phyloP scores from a whole-genome alignment of 2,329 filamentous ascomycete species.

The Epichloe sylvatica region DNA sequence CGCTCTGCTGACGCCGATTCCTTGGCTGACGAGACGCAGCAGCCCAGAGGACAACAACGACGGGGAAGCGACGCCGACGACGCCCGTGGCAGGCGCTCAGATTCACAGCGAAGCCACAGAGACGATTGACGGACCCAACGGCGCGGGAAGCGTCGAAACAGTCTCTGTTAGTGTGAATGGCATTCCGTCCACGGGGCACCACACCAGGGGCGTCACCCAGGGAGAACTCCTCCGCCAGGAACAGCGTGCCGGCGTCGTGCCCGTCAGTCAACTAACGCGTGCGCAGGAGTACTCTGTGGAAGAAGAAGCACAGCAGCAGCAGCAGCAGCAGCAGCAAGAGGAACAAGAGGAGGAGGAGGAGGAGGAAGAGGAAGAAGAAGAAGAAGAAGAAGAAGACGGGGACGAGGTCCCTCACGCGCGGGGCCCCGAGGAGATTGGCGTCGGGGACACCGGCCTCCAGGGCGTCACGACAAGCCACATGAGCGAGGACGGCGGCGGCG shows the following conservation, averaged over 20 bases:
- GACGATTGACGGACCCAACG: constrained; percentile 70
- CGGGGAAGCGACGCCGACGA: constrained; percentile 5
- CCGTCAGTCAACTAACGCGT: constrained; percentile 45
- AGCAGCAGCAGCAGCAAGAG: background rate
- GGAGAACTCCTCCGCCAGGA: constrained; percentile 78
- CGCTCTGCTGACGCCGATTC: constrained; percentile 82
- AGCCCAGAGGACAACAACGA: constrained; percentile 18
- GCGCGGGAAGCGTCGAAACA: constrained; percentile 65
- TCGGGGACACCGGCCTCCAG: constrained; percentile 75
- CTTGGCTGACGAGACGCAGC: constrained; percentile 53
- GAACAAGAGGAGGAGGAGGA: constrained; percentile 10
- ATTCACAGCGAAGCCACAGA: constrained; percentile 61
- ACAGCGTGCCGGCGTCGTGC: constrained; percentile 67
- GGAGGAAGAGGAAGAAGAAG: constrained; percentile 11
- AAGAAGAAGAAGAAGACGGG: constrained; percentile 39
- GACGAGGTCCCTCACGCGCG: constrained; percentile 65
- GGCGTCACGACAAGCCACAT: constrained; percentile 26
- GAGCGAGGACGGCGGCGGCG: constrained; percentile 23
- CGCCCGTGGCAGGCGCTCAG: constrained; percentile 21
- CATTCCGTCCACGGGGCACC: constrained; percentile 37
- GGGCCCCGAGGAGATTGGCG: constrained; percentile 72
- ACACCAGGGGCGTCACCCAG: constrained; percentile 53
- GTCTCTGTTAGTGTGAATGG: constrained; percentile 65
- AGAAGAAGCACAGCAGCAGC: background rate
- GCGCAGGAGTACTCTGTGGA: constrained; percentile 18